phyloP scores from a whole-genome alignment of 169 alveolate genomes.

The Cryptosporidium andersoni region DNA sequence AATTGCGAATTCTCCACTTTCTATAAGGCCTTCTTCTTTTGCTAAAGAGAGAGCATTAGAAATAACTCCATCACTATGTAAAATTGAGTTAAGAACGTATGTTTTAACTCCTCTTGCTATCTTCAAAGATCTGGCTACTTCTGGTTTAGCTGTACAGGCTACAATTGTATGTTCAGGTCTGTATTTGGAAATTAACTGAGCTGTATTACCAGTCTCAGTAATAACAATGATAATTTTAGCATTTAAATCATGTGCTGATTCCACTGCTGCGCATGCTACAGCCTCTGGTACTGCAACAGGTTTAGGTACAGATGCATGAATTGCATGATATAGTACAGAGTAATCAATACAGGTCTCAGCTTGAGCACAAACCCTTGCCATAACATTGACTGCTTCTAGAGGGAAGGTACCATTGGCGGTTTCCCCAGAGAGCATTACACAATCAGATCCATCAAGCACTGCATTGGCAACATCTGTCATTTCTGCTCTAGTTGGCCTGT shows the following conservation, averaged over 20 bases:
- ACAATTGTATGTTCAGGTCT: slow-evolving; percentile 92
- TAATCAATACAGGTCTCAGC: slow-evolving; percentile 85
- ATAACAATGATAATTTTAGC: slow-evolving; percentile 92
- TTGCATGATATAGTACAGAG: slow-evolving; percentile 76
- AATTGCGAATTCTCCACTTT: slow-evolving; percentile 90
- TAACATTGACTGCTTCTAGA: slow-evolving; percentile 82
- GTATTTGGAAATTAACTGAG: slow-evolving; percentile 94
- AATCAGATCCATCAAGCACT: slow-evolving; percentile 97
- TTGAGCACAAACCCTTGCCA: slow-evolving; percentile 84
- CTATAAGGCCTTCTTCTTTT: slow-evolving; percentile 87
- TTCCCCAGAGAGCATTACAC: slow-evolving; percentile 93
- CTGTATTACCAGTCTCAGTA: slow-evolving; percentile 96
- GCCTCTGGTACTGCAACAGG: slow-evolving; percentile 87
- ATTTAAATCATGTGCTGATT: slow-evolving; percentile 85
- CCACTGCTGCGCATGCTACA: slow-evolving; percentile 89
- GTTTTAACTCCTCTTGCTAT: slow-evolving; percentile 93
- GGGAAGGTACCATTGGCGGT: slow-evolving; percentile 87
- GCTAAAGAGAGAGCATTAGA: slow-evolving; percentile 90
- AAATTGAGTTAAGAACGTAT: slow-evolving; percentile 87
- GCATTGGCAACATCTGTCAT: slow-evolving; percentile 99
- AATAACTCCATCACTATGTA: slow-evolving; percentile 88
- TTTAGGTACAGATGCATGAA: slow-evolving; percentile 74
- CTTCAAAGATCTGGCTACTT: slow-evolving; percentile 89
- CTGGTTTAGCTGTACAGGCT: slow-evolving; percentile 82
- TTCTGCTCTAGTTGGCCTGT: slow-evolving; percentile 99